Conservation (phyloP, 306 rosid species). For the Rubus parviflorus region DNA sequence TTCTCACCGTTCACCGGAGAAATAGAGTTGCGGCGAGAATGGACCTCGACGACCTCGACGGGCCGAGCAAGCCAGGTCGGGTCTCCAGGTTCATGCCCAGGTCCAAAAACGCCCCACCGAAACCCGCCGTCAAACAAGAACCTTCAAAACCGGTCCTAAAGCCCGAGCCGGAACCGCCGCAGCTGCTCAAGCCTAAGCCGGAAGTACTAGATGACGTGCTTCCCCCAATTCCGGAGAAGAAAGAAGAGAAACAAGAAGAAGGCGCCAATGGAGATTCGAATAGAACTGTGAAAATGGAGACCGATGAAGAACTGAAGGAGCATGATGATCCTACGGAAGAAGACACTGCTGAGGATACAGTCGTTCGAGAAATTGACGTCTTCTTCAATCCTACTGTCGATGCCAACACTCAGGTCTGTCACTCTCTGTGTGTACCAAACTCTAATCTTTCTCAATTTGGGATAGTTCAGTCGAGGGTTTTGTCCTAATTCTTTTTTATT, state of each 20-base stretch:
- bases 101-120: constrained; percentile 16
- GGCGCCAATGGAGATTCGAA: constrained; percentile 13
- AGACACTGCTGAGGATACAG: constrained; percentile 51
- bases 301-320: constrained; percentile 23
- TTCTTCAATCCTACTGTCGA: constrained; percentile 57
- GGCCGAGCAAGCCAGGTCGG: constrained; percentile 49
- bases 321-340: constrained; percentile 55
- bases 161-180: constrained; percentile 33
- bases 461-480: background rate
- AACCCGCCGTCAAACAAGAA: constrained; percentile 32
- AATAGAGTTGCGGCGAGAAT: constrained; percentile 27
- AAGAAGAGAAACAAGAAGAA: constrained; percentile 30
- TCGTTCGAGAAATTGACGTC: constrained; percentile 86
- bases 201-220: constrained; percentile 20
- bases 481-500: background rate
- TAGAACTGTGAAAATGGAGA: constrained; percentile 45
- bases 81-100: constrained; percentile 46
- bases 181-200: constrained; percentile 35
- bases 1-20: constrained; percentile 11
- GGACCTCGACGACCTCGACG: constrained; percentile 81
- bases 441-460: background rate
- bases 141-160: constrained; percentile 22
- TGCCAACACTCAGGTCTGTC: constrained; percentile 49
- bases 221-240: constrained; percentile 25
- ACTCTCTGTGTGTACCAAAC: background rate